phyloP scores from a whole-genome alignment of 2,329 filamentous ascomycete species.

The Botryotinia convoluta region DNA sequence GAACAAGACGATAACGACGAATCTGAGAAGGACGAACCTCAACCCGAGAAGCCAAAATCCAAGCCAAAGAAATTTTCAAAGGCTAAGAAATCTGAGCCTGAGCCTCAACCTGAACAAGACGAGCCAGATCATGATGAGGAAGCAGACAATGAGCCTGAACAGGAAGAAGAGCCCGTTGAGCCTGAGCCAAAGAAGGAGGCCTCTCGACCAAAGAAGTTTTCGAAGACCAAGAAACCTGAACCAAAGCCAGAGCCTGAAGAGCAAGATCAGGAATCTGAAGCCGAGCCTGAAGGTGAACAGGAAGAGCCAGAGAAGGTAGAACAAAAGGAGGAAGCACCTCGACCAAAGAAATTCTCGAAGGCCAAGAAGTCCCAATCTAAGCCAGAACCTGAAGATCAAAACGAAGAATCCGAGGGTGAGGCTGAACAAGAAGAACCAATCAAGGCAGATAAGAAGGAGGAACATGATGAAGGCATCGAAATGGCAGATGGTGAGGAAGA shows the following conservation, averaged over 20 bases:
- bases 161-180: conserved; percentile 34
- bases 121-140: conserved; percentile 7
- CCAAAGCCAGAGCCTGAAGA: conserved; percentile 21
- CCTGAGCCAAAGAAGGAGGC: conserved; percentile 43
- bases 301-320: conserved; percentile 48
- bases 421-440: neutral
- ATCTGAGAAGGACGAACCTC: conserved; percentile 54
- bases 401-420: neutral
- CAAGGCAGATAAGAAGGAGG: conserved; percentile 2
- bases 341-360: conserved; percentile 2
- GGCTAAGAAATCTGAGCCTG: neutral
- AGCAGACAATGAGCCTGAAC: conserved; percentile 26
- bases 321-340: conserved; percentile 2
- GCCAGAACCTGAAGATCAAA: neutral
- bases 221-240: neutral
- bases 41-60: conserved; percentile 31
- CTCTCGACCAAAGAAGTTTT: neutral
- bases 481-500: conserved; percentile 16
- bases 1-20: conserved; percentile 44
- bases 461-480: conserved; percentile 18
- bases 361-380: neutral
- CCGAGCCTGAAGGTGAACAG: conserved; percentile 30
- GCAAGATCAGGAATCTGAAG: conserved; percentile 22
- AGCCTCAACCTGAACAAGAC: neutral
- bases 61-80: conserved; percentile 7